phyloP scores from a whole-genome alignment of 2,329 filamentous ascomycete species.

The Penicillium palitans region DNA sequence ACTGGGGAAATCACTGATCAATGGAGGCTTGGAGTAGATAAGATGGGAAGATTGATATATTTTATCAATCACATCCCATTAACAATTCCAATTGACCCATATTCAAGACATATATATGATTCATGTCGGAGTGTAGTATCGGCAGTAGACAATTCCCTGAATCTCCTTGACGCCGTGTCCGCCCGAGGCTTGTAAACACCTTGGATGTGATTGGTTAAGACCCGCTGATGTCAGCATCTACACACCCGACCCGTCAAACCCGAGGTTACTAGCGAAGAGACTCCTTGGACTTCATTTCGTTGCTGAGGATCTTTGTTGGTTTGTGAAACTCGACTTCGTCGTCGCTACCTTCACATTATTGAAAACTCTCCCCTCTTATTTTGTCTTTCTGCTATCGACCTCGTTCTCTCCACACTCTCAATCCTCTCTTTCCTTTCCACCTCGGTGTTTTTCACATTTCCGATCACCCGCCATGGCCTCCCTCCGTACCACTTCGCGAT shows the following conservation, averaged over 20 bases:
- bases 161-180: conserved; percentile 32
- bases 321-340: conserved; percentile 8
- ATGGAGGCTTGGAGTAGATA: not conserved
- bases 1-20: not conserved
- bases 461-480: conserved; percentile 46
- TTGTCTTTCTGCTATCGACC: conserved; percentile 1
- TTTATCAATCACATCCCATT: not conserved
- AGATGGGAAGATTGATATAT: not conserved
- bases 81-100: not conserved
- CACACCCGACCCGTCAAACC: conserved; percentile 34
- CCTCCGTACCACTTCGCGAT: conserved; percentile 50
- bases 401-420: not conserved
- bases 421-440: conserved; percentile 6
- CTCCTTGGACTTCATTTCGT: conserved; percentile 32
- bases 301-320: conserved; percentile 19
- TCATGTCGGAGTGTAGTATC: not conserved
- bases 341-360: not conserved
- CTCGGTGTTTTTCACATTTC: conserved; percentile 15
- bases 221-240: conserved; percentile 33
- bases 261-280: conserved; percentile 37
- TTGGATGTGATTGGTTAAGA: conserved; percentile 30
- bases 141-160: conserved; percentile 11
- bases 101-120: too few species aligned
- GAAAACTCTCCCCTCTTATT: conserved; percentile 6
- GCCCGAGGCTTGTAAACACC: conserved; percentile 43